Base-by-base conservation (phyloP, 164 flowering plant species). In the Magnolia changhungtana region DNA sequence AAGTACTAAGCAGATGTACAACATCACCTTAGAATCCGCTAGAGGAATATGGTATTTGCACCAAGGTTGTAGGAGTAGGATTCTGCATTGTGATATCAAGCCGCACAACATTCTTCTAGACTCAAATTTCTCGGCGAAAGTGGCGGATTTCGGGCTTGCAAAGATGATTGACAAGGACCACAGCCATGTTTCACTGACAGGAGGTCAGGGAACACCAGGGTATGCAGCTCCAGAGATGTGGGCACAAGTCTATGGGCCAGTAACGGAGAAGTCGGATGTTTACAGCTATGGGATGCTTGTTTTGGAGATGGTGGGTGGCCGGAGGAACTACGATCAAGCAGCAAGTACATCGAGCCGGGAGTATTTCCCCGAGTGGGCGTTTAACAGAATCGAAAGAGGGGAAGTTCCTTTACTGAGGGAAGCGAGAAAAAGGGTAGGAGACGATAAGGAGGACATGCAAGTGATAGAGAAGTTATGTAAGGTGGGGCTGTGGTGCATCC, bases 71-170 rank as follows among this genome's bases (percentile, higher is more conserved):
- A 59, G 73, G 9, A 74, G 61, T 51, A 64, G 74, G 45, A 81
- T 55, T 10, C 20, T 82, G 37, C 84, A 82, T 52, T 77, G 77
- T 71, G 84, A 82, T 61, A 77, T 82, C 51, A 81, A 81, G 74
- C 79, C 79, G 24, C 80, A 81, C 51, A 78, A 78, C 70, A 72
- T 78, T 27, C 72, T 82, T 18, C 74, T 82, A 0, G 80, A 82
- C 31, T 69, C 77, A 13, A 72, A 73, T 23, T 81, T 69, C 23
- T 73, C n/a, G 2, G 78, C 81, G 0, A 81, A 78, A 29, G 70
- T 79, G 49, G 77, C 80, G 0, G 80, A 82, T 68, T 76, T 76
- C 23, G 84, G 84, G 65, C 66, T 79, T 4, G 81, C 78, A 1
- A 72, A 65, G 29, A 49, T 82, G 67, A 63, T 52, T 3, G 37